These are phyloP conservation scores for Colletotrichum sp. DNA, from an alignment of 2,329 filamentous ascomycete genomes.

Conservation along the genomic window DNA sequence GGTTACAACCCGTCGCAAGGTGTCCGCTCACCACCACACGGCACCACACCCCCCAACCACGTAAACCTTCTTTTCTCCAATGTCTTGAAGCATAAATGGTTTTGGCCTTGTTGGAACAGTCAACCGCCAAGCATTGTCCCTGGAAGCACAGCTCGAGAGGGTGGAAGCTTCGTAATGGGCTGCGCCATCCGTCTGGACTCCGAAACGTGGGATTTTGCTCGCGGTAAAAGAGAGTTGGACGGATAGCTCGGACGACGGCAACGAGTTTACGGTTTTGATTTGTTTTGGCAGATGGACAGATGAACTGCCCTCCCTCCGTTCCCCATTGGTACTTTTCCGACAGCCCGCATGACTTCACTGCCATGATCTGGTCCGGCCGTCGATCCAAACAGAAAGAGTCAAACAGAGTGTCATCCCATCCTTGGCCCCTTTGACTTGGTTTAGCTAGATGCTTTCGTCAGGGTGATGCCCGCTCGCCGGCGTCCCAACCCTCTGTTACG, in stretches of 20 bases:
- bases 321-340: not conserved
- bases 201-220: slow-evolving; percentile 2
- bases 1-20: not conserved
- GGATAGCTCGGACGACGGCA: slow-evolving; percentile 15
- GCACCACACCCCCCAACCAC: not conserved
- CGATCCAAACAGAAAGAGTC: not conserved
- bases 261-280: not conserved
- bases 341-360: not conserved
- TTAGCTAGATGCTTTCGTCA: not conserved
- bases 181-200: slow-evolving; percentile 15
- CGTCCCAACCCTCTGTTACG: not conserved
- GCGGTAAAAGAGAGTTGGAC: not conserved
- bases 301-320: not conserved
- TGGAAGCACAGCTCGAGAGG: not conserved
- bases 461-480: not conserved
- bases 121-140: slow-evolving; percentile 8
- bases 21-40: not conserved
- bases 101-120: not conserved
- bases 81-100: slow-evolving; percentile 15
- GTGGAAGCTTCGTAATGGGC: slow-evolving; percentile 5
- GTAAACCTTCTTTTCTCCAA: slow-evolving; percentile 14
- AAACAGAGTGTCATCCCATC: slow-evolving; percentile 14
- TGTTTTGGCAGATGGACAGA: not conserved
- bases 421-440: not conserved
- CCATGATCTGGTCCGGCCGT: not conserved